Percentiles rank a stretch among this genome's conserved stretches.
Conservation (phyloP, 1,284 basidiomycete species). For the Tilletia caries region DNA sequence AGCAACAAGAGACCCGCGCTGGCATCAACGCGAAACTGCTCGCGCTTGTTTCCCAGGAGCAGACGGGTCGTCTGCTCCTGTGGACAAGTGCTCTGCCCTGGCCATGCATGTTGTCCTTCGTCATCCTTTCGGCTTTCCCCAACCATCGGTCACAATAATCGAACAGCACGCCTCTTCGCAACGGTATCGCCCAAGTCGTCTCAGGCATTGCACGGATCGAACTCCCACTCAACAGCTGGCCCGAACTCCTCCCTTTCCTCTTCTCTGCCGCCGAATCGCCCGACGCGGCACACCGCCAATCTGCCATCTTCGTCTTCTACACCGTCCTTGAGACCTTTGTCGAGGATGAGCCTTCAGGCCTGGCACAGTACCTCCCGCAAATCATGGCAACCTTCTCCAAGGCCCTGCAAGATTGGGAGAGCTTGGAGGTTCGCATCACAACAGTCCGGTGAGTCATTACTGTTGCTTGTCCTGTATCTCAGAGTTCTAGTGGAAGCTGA, state of each 20-base stretch:
- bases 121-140: too few species aligned
- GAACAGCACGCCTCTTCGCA: slow-evolving; percentile 70
- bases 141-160: too few species aligned
- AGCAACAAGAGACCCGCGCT: slow-evolving; percentile 67
- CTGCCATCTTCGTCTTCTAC: slow-evolving; percentile 85
- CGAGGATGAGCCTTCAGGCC: slow-evolving; percentile 62
- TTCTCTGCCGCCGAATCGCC: slow-evolving; percentile 72
- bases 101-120: too few species aligned
- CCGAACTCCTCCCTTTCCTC: slow-evolving; percentile 81
- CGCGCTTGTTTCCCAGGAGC: slow-evolving; percentile 73
- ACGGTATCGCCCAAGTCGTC: slow-evolving; percentile 81
- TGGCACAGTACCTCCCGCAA: slow-evolving; percentile 71
- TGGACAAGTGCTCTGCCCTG: too few species aligned
- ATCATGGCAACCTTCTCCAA: slow-evolving; percentile 79
- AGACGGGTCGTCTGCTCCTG: slow-evolving; percentile 62
- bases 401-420: slow-evolving; percentile 81
- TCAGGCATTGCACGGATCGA: slow-evolving; percentile 90
- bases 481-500: too few species aligned
- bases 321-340: slow-evolving; percentile 88
- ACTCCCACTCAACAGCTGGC: slow-evolving; percentile 77
- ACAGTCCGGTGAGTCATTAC: slow-evolving; percentile 60
- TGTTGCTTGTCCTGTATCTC: too few species aligned
- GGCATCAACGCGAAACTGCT: slow-evolving; percentile 84
- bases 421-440: slow-evolving; percentile 83
- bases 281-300: slow-evolving; percentile 75